phyloP scores from a whole-genome alignment of 495 filamentous ascomycete species.

The Penicillium riverlandense region DNA sequence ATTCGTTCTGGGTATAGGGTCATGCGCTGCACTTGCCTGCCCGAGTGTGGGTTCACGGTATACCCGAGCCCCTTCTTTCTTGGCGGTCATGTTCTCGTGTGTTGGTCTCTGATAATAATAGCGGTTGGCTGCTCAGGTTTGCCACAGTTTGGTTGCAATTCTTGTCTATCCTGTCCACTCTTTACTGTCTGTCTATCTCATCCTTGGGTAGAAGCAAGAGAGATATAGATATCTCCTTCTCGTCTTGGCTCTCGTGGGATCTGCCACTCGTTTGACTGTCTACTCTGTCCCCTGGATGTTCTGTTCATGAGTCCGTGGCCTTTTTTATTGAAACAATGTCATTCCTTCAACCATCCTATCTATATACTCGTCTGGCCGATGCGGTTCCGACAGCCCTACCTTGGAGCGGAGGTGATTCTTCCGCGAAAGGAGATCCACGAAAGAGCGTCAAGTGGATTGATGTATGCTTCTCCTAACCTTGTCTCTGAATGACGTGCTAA shows the following conservation, averaged over 20 bases:
- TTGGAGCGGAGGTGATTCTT: conserved; percentile 21
- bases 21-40: too few species aligned
- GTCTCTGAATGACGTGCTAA: neutral
- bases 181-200: too few species aligned
- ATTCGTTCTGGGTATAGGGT: too few species aligned
- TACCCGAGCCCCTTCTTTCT: conserved; percentile 13
- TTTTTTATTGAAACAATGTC: conserved; percentile 9
- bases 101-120: neutral
- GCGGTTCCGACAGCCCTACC: conserved; percentile 18
- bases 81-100: conserved; percentile 6
- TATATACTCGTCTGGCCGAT: conserved; percentile 29
- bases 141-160: too few species aligned
- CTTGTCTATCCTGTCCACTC: too few species aligned
- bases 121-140: too few species aligned
- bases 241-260: neutral
- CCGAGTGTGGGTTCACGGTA: too few species aligned
- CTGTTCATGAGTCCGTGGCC: too few species aligned
- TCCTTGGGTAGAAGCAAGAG: too few species aligned
- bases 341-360: conserved; percentile 12
- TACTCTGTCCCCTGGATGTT: neutral
- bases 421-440: conserved; percentile 31
- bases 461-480: conserved; percentile 32
- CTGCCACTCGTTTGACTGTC: neutral
- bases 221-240: neutral
- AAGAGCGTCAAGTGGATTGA: conserved; percentile 69